These are phyloP conservation scores for Phialophora verrucosa DNA, from an alignment of 2,329 filamentous ascomycete genomes.

Conservation along the genomic window DNA sequence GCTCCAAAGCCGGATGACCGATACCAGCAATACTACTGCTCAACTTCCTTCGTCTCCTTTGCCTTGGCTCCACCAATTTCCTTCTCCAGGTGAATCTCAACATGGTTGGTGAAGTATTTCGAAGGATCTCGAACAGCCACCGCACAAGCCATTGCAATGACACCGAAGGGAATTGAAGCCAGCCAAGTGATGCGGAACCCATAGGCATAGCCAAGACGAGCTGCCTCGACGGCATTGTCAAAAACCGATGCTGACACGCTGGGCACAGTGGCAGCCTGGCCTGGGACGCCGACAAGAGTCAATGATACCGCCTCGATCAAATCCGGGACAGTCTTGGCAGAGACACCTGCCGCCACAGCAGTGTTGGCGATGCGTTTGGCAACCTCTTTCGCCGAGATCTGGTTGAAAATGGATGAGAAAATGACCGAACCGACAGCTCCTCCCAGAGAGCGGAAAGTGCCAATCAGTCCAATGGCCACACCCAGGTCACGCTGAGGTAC, in stretches of 20 bases:
- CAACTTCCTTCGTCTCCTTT: constrained; percentile 22
- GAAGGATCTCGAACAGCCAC: constrained; percentile 31
- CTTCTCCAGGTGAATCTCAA: constrained; percentile 32
- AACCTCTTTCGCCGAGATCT: constrained; percentile 27
- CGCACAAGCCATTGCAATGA: constrained; percentile 29
- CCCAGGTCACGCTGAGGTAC: constrained; percentile 32
- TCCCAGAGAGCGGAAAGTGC: constrained; percentile 32
- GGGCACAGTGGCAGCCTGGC: constrained; percentile 28
- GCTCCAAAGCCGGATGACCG: background rate
- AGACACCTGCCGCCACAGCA: constrained; percentile 19
- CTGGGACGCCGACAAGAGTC: constrained; percentile 30
- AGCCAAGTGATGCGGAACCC: constrained; percentile 34
- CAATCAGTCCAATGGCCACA: constrained; percentile 31
- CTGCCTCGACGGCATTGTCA: constrained; percentile 24
- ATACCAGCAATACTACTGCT: background rate
- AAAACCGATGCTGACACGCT: constrained; percentile 25
- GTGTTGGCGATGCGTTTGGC: constrained; percentile 18
- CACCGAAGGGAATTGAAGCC: constrained; percentile 31
- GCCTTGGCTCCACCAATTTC: constrained; percentile 22
- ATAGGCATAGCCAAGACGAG: constrained; percentile 31
- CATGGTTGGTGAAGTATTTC: constrained; percentile 34
- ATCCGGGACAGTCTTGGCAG: constrained; percentile 22
- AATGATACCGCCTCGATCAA: constrained; percentile 31
- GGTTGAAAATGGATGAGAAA: constrained; percentile 33
- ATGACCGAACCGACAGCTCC: constrained; percentile 30